A percentile compares a stretch with the other conserved stretches of the same genome.
Conservation (phyloP, 2,329 filamentous ascomycete species). For the Colletotrichum karsti region DNA sequence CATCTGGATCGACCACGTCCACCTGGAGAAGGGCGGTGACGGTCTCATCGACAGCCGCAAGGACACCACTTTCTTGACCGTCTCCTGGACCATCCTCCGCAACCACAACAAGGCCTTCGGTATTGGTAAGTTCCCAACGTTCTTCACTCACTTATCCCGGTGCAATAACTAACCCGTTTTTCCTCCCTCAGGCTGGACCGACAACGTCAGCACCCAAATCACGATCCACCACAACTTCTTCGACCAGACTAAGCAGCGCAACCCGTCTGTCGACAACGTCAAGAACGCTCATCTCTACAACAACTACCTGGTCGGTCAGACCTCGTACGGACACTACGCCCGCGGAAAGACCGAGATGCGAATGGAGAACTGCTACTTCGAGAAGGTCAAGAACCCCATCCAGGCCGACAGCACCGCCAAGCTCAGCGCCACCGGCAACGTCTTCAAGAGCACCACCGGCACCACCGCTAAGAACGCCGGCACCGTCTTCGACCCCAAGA, state of each 20-base stretch:
- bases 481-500: slow-evolving; percentile 21
- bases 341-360: slow-evolving; percentile 34
- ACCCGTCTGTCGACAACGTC: slow-evolving; percentile 36
- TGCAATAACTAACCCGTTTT: not conserved
- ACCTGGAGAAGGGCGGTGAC: slow-evolving; percentile 34
- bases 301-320: slow-evolving; percentile 35
- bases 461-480: slow-evolving; percentile 21
- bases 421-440: slow-evolving; percentile 25
- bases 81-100: slow-evolving; percentile 35
- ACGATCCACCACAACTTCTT: slow-evolving; percentile 37
- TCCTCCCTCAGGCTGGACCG: slow-evolving; percentile 34
- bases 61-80: slow-evolving; percentile 36
- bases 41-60: slow-evolving; percentile 36
- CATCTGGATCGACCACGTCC: slow-evolving; percentile 37
- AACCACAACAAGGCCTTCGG: slow-evolving; percentile 37
- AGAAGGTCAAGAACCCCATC: slow-evolving; percentile 33
- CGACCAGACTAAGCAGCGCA: slow-evolving; percentile 34
- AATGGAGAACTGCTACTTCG: slow-evolving; percentile 37
- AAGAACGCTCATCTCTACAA: slow-evolving; percentile 37
- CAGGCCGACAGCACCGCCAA: slow-evolving; percentile 26
- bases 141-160: not conserved
- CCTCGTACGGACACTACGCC: slow-evolving; percentile 35
- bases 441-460: slow-evolving; percentile 26
- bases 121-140: slow-evolving; percentile 29
- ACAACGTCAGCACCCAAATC: slow-evolving; percentile 33